These are phyloP conservation scores for Cordia subcordata DNA, from an alignment of 257 asterid genomes.

Conservation along the genomic window DNA sequence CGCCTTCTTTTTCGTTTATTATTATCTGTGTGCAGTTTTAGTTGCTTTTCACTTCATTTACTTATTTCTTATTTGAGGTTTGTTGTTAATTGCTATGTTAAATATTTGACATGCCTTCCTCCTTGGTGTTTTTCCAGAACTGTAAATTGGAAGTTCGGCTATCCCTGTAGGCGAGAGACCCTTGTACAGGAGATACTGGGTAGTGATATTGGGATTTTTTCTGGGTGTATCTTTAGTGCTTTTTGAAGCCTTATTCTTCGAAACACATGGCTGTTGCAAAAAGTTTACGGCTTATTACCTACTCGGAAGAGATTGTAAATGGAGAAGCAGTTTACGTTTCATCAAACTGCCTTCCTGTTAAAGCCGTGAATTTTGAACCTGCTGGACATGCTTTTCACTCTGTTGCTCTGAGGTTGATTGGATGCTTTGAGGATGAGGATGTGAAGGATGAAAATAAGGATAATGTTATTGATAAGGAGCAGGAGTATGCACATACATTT, in stretches of 20 bases:
- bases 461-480: constrained; percentile 48
- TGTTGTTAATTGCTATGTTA: background rate
- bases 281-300: constrained; percentile 50
- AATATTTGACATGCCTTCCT: background rate
- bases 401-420: constrained; percentile 70
- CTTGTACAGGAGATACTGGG: background rate
- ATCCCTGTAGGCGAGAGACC: too few species aligned
- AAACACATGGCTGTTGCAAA: constrained; percentile 29
- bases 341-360: constrained; percentile 66
- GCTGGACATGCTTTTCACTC: constrained; percentile 91
- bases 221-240: background rate
- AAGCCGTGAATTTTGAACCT: constrained; percentile 59
- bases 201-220: background rate
- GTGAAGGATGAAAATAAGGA: constrained; percentile 31
- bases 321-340: constrained; percentile 63
- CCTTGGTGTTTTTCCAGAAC: background rate
- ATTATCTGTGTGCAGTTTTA: too few species aligned
- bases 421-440: constrained; percentile 47
- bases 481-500: constrained; percentile 45
- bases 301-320: constrained; percentile 56
- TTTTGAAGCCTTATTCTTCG: background rate
- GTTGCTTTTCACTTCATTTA: too few species aligned
- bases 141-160: too few species aligned
- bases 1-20: too few species aligned
- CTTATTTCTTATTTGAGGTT: too few species aligned